phyloP scores from a whole-genome alignment of 1,139 yeast genomes.

The Debaryomyces sp. region DNA sequence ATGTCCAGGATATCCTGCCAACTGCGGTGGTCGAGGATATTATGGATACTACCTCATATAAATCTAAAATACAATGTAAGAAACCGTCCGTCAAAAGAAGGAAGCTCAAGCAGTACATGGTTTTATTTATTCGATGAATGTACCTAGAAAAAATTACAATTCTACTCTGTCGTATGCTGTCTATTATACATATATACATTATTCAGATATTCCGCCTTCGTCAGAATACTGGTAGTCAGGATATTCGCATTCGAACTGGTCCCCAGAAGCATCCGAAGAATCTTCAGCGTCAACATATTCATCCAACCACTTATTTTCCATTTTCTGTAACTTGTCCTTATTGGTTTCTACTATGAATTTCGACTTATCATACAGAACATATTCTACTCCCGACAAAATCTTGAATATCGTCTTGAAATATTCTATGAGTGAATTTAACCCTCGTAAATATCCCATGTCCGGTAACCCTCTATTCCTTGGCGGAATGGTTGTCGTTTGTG shows the following conservation, averaged over 20 bases:
- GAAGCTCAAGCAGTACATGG: too few species aligned
- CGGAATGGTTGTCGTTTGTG: constrained; percentile 42
- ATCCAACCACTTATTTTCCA: constrained; percentile 51
- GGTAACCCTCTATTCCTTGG: constrained; percentile 66
- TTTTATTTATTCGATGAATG: neutral
- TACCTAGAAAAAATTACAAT: neutral
- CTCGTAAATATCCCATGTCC: constrained; percentile 86
- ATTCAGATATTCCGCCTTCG: constrained; percentile 33
- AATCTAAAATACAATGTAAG: too few species aligned
- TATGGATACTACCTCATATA: too few species aligned
- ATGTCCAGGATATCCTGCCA: too few species aligned
- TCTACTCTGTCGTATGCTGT: neutral
- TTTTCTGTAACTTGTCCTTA: constrained; percentile 22
- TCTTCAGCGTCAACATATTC: constrained; percentile 38
- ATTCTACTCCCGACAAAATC: constrained; percentile 38
- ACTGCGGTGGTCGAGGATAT: too few species aligned
- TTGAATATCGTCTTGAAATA: constrained; percentile 62
- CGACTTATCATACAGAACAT: constrained; percentile 22
- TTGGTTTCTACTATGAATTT: constrained; percentile 27
- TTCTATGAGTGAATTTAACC: constrained; percentile 64
- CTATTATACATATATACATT: constrained; percentile 10
- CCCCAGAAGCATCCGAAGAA: constrained; percentile 19
- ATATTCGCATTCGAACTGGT: constrained; percentile 29
- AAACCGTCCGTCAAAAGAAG: too few species aligned
- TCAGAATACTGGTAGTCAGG: constrained; percentile 22